These are phyloP conservation scores for Nothopassalora personata DNA, from an alignment of 2,329 filamentous ascomycete species.

Conservation along the genomic window DNA sequence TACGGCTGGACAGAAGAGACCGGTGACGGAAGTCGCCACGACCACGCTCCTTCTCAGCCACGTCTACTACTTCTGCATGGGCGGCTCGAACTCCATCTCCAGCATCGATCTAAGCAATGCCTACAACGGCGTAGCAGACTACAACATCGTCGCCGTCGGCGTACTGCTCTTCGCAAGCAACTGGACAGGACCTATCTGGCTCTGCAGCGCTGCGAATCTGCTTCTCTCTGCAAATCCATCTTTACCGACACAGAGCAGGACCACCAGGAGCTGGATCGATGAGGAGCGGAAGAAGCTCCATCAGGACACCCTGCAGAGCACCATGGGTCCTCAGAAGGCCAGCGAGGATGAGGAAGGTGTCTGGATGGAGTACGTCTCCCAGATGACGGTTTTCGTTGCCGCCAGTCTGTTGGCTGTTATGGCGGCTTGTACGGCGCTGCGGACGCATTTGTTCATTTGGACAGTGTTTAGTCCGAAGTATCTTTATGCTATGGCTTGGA, in stretches of 20 bases:
- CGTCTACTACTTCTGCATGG: slow-evolving; percentile 80
- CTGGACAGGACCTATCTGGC: slow-evolving; percentile 88
- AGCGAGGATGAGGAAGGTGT: slow-evolving; percentile 17
- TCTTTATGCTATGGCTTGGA: slow-evolving; percentile 87
- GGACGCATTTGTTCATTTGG: slow-evolving; percentile 95
- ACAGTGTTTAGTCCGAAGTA: slow-evolving; percentile 98
- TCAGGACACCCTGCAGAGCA: slow-evolving; percentile 16
- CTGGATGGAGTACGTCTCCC: slow-evolving; percentile 48
- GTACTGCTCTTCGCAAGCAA: slow-evolving; percentile 80
- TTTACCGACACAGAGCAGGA: not conserved
- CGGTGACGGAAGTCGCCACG: slow-evolving; percentile 46
- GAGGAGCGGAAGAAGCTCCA: slow-evolving; percentile 27
- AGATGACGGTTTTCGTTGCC: slow-evolving; percentile 67
- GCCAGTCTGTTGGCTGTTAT: slow-evolving; percentile 68
- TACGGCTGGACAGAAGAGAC: not conserved
- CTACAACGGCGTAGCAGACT: slow-evolving; percentile 83
- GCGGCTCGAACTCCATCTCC: slow-evolving; percentile 89
- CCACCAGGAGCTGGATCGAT: slow-evolving; percentile 23
- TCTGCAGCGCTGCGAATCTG: slow-evolving; percentile 60
- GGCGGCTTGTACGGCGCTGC: slow-evolving; percentile 75
- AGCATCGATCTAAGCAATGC: slow-evolving; percentile 91
- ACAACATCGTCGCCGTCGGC: slow-evolving; percentile 76
- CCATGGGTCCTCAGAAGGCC: slow-evolving; percentile 12
- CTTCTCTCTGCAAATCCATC: slow-evolving; percentile 30
- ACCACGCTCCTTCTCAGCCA: slow-evolving; percentile 73